phyloP scores from a whole-genome alignment of 2,329 filamentous ascomycete species.

The Atkinsonella hypoxylon region DNA sequence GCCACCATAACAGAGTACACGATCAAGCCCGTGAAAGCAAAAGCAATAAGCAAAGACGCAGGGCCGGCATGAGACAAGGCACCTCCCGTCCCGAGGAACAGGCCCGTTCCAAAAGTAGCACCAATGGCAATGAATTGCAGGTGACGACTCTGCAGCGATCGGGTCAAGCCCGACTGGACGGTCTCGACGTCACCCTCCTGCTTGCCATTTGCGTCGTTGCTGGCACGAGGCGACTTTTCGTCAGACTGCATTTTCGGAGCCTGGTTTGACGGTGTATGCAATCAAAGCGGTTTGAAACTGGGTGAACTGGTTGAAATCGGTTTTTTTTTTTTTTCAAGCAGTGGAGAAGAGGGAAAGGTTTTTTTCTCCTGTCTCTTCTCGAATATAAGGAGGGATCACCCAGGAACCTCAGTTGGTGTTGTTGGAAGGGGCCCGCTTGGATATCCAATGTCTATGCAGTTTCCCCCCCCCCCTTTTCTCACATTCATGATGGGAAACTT shows the following conservation, averaged over 20 bases:
- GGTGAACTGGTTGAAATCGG: too few relatives aligned
- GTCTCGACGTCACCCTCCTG: conserved; percentile 19
- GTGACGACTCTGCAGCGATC: conserved; percentile 27
- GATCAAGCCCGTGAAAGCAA: conserved; percentile 56
- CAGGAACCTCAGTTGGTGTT: too few relatives aligned
- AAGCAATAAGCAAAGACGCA: conserved; percentile 54
- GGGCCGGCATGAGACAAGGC: conserved; percentile 54
- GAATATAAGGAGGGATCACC: too few relatives aligned
- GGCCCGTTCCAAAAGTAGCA: conserved; percentile 59
- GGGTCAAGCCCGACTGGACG: conserved; percentile 23
- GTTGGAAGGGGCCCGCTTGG: too few relatives aligned
- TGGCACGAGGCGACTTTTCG: conserved; percentile 5
- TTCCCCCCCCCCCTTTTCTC: too few relatives aligned
- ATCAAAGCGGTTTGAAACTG: too few relatives aligned
- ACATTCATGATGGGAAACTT: too few relatives aligned
- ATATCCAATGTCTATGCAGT: too few relatives aligned
- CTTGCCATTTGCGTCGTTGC: conserved; percentile 2
- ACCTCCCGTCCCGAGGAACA: conserved; percentile 56
- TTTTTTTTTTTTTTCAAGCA: background rate
- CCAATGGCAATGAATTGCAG: conserved; percentile 40
- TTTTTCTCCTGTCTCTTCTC: background rate
- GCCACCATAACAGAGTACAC: conserved; percentile 65
- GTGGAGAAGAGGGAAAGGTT: background rate
- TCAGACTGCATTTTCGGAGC: conserved; percentile 1
- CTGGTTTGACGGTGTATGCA: too few relatives aligned